These are phyloP conservation scores for Cetradonia linearis DNA, from an alignment of 495 filamentous ascomycete species.

Conservation along the genomic window DNA sequence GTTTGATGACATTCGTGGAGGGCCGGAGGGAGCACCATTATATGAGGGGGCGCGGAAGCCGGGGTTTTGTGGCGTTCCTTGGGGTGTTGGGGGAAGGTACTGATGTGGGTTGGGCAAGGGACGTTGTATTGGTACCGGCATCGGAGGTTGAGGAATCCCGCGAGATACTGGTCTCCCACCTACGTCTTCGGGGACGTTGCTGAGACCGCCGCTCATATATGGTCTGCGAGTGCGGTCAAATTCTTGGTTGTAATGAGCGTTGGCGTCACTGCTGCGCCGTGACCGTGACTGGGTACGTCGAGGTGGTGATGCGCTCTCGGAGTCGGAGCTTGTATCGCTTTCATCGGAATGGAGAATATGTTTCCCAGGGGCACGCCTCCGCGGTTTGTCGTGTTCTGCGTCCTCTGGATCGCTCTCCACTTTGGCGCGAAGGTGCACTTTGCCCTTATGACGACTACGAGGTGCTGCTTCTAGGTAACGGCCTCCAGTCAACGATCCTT, in stretches of 20 bases:
- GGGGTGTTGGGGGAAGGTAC: slow-evolving; percentile 5
- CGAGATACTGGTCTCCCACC: neutral
- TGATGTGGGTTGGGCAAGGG: slow-evolving; percentile 11
- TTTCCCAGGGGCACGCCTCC: slow-evolving; percentile 21
- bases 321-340: slow-evolving; percentile 18
- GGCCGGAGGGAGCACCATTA: slow-evolving; percentile 1
- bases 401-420: slow-evolving; percentile 36
- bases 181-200: slow-evolving; percentile 15
- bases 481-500: slow-evolving; percentile 26
- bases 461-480: slow-evolving; percentile 32
- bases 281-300: slow-evolving; percentile 1
- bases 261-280: slow-evolving; percentile 13
- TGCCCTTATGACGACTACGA: slow-evolving; percentile 26
- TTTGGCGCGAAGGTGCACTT: slow-evolving; percentile 31
- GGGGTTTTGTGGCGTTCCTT: slow-evolving; percentile 9
- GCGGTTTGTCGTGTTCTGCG: slow-evolving; percentile 19
- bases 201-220: slow-evolving; percentile 14
- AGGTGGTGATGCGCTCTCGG: slow-evolving; percentile 15
- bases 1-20: slow-evolving; percentile 15
- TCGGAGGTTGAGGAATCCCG: slow-evolving; percentile 2
- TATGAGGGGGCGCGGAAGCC: slow-evolving; percentile 10
- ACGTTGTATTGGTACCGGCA: slow-evolving; percentile 6
- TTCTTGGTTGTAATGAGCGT: slow-evolving; percentile 8
- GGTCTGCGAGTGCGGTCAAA: slow-evolving; percentile 17
- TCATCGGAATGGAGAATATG: slow-evolving; percentile 26